Conservation (phyloP, 108 stramenopile genomes). For the Nitzschia inconspicua region DNA sequence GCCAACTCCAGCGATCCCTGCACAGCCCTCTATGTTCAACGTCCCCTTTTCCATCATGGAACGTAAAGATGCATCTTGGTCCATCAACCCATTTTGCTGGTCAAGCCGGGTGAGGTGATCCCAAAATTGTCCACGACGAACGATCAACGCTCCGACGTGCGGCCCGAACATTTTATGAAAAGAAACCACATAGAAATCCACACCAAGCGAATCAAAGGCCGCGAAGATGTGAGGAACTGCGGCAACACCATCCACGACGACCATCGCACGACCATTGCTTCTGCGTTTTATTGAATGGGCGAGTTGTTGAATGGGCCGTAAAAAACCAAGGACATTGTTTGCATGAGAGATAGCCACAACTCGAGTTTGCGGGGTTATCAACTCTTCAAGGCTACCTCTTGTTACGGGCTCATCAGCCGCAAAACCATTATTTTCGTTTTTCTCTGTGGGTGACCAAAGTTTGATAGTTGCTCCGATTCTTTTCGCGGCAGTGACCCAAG, state of each 20-base stretch:
- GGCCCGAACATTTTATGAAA: conserved; percentile 82
- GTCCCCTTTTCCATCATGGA: conserved; percentile 60
- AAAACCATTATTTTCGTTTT: background rate
- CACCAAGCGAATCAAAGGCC: conserved; percentile 15
- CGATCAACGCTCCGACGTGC: conserved; percentile 67
- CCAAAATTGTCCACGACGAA: conserved; percentile 6
- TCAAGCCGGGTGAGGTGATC: no score
- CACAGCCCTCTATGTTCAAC: conserved; percentile 78
- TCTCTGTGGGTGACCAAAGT: conserved; percentile 51
- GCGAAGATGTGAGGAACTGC: conserved; percentile 68
- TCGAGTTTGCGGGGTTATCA: conserved; percentile 46
- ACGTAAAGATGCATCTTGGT: background rate
- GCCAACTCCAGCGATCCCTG: conserved; percentile 56
- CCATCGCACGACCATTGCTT: conserved; percentile 42
- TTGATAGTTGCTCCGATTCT: conserved; percentile 43
- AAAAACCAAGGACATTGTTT: conserved; percentile 73
- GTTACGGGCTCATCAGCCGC: no score
- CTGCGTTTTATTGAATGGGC: conserved; percentile 24
- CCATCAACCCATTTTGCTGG: no score
- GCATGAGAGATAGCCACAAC: conserved; percentile 76
- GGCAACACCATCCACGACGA: conserved; percentile 85
- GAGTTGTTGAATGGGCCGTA: conserved; percentile 49
- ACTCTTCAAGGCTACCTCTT: conserved; percentile 29
- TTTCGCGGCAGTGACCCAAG: conserved; percentile 65
- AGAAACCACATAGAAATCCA: conserved; percentile 80